phyloP scores from a whole-genome alignment of 352 stramenopile genomes.

The Globisporangium heterothallicum region DNA sequence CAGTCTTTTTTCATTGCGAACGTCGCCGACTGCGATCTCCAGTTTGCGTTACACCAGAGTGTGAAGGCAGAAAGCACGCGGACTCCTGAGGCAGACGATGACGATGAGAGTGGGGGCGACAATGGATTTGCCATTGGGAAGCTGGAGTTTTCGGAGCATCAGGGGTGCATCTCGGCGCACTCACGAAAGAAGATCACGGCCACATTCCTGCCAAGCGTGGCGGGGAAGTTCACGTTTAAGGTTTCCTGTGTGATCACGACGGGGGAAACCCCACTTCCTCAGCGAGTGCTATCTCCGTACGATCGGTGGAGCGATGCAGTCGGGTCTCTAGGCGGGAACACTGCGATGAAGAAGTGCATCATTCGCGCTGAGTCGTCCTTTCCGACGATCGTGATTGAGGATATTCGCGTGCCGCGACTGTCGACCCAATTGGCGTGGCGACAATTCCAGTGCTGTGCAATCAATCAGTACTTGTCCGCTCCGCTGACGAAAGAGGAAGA shows the following conservation, averaged over 20 bases:
- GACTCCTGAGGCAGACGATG: background rate
- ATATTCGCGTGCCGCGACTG: slow-evolving; percentile 59
- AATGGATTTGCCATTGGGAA: slow-evolving; percentile 5
- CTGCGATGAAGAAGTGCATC: slow-evolving; percentile 20
- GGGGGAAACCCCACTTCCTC: slow-evolving; percentile 10
- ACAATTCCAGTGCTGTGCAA: slow-evolving; percentile 67
- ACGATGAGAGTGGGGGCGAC: slow-evolving; percentile 6
- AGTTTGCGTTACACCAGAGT: slow-evolving; percentile 37
- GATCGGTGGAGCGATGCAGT: slow-evolving; percentile 16
- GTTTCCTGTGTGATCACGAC: slow-evolving; percentile 45
- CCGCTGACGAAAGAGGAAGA: slow-evolving; percentile 40
- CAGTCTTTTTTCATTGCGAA: slow-evolving; percentile 70
- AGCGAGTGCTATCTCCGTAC: slow-evolving; percentile 13
- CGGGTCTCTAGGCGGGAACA: background rate
- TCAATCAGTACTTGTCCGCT: slow-evolving; percentile 63
- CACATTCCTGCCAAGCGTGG: slow-evolving; percentile 64
- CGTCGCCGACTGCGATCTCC: slow-evolving; percentile 69
- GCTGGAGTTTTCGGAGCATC: slow-evolving; percentile 53
- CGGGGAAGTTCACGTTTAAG: slow-evolving; percentile 66
- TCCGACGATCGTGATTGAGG: slow-evolving; percentile 78
- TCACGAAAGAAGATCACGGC: slow-evolving; percentile 73
- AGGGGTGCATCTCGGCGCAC: slow-evolving; percentile 62
- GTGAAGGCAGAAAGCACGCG: slow-evolving; percentile 19
- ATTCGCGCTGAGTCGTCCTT: slow-evolving; percentile 80
- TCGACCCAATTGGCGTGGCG: slow-evolving; percentile 54